Evolutionary conservation across 805 yeast genomes (phyloP).

Genomic region (Saccharomycopsis oosterbeekiorum): DNA sequence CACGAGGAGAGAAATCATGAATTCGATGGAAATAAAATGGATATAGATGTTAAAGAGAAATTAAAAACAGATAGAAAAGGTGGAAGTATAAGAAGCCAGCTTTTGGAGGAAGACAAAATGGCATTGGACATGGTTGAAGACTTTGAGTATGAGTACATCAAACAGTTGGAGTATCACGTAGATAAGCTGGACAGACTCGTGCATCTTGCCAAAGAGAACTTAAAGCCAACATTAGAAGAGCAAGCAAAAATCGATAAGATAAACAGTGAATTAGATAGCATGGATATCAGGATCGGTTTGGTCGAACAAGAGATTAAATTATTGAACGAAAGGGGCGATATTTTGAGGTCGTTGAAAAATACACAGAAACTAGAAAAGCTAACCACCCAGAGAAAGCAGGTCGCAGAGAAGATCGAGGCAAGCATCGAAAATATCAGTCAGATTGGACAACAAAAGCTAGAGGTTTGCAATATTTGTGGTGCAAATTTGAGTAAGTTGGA

Average conservation of each 20-base stretch:
- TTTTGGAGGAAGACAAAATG: conserved; percentile 32
- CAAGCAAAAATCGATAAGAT: conserved; percentile 45
- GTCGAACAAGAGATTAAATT: conserved; percentile 57
- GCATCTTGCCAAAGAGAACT: conserved; percentile 47
- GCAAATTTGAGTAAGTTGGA: conserved; percentile 80
- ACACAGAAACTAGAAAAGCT: conserved; percentile 36
- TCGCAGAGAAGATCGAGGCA: conserved; percentile 47
- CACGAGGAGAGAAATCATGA: too few relatives aligned
- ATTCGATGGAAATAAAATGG: not conserved
- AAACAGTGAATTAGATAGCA: conserved; percentile 46
- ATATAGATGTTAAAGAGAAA: not conserved
- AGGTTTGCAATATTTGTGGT: conserved; percentile 85
- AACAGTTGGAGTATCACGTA: conserved; percentile 28
- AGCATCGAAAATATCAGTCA: conserved; percentile 70
- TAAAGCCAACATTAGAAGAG: conserved; percentile 71
- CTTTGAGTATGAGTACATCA: conserved; percentile 40
- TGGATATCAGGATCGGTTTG: conserved; percentile 56
- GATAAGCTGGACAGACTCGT: conserved; percentile 60
- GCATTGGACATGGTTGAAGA: conserved; percentile 29
- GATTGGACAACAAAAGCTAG: conserved; percentile 80
- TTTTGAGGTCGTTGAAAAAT: conserved; percentile 41
- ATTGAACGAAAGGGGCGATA: conserved; percentile 39
- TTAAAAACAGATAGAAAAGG: not conserved
- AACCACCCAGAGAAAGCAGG: conserved; percentile 38
- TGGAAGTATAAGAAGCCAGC: conserved; percentile 7